A percentile compares a stretch with the other conserved stretches of the same genome.
phyloP scores from a whole-genome alignment of 352 stramenopile genomes.

The Elongisporangium undulatum region DNA sequence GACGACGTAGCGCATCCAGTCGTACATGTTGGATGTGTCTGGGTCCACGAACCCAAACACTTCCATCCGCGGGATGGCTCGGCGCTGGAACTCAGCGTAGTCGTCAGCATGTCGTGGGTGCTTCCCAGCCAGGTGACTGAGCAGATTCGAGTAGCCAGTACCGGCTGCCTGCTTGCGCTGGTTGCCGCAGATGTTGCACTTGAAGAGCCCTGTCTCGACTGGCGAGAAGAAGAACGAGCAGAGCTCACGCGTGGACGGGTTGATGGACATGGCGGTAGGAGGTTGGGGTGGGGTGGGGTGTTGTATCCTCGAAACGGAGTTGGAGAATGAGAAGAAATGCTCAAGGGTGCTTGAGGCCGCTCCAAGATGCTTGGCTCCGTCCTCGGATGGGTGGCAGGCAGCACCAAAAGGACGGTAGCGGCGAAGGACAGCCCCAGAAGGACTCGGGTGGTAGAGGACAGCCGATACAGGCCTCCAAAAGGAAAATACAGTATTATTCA shows the following conservation, averaged over 20 bases:
- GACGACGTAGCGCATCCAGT: constrained; percentile 9
- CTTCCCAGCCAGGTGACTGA: constrained; percentile 3
- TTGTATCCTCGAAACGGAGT: too few species aligned
- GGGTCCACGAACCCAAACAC: constrained; percentile 11
- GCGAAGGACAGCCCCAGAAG: too few species aligned
- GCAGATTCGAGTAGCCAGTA: constrained; percentile 11
- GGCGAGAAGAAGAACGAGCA: constrained; percentile 11
- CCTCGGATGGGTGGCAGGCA: too few species aligned
- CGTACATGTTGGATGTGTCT: constrained; percentile 12
- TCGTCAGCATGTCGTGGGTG: constrained; percentile 5
- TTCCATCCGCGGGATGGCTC: constrained; percentile 5
- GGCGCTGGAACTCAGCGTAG: constrained; percentile 8
- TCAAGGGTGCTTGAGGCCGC: too few species aligned
- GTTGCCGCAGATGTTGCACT: constrained; percentile 15
- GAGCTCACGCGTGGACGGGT: constrained; percentile 1
- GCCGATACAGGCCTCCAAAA: too few species aligned
- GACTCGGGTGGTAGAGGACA: too few species aligned
- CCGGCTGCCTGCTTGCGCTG: constrained; percentile 11
- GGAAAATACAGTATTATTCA: too few species aligned
- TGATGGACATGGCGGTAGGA: constrained; percentile 2
- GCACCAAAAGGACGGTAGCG: too few species aligned
- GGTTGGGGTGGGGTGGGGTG: too few species aligned
- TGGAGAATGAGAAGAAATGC: too few species aligned
- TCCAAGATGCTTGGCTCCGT: too few species aligned
- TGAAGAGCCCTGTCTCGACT: constrained; percentile 6